Conservation (phyloP, 176 grass and related monocot genomes). For the Oryza glaberrima region DNA sequence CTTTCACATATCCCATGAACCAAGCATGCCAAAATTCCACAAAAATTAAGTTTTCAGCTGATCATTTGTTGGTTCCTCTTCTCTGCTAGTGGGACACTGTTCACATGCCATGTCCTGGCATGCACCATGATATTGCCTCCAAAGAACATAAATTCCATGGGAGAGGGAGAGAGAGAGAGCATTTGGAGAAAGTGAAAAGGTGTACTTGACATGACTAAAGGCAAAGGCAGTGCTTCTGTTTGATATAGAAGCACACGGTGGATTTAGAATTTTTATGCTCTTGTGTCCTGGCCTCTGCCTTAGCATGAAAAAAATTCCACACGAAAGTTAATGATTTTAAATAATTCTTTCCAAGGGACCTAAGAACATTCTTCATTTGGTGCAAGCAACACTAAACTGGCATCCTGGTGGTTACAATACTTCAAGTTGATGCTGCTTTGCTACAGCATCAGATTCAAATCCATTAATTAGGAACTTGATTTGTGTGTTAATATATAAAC, state of each 20-base stretch:
- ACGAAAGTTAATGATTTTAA: slow-evolving; percentile 30
- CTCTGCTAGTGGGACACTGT: slow-evolving; percentile 1
- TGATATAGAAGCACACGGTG: slow-evolving; percentile 27
- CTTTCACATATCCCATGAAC: slow-evolving; percentile 23
- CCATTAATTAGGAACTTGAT: slow-evolving; percentile 40
- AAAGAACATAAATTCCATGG: slow-evolving; percentile 42
- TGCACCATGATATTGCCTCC: slow-evolving; percentile 13
- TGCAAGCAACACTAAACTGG: slow-evolving; percentile 54
- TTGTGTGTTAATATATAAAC: slow-evolving; percentile 1
- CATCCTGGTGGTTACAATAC: slow-evolving; percentile 44
- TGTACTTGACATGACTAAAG: slow-evolving; percentile 48
- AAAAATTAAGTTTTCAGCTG: not conserved
- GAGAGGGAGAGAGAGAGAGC: not conserved
- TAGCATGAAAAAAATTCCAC: slow-evolving; percentile 45
- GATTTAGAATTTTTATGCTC: not conserved
- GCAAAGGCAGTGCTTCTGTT: slow-evolving; percentile 31
- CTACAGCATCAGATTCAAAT: slow-evolving; percentile 59
- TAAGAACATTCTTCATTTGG: slow-evolving; percentile 45
- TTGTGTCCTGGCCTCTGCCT: slow-evolving; percentile 37
- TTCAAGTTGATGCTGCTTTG: slow-evolving; percentile 53
- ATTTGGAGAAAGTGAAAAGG: slow-evolving; percentile 35
- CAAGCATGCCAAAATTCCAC: slow-evolving; percentile 25
- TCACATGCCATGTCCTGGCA: slow-evolving; percentile 33
- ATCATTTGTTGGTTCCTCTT: slow-evolving; percentile 34
- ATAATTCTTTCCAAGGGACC: slow-evolving; percentile 27